These are phyloP conservation scores for Suillus paluster DNA, from an alignment of 768 basidiomycete genomes.

Conservation along the genomic window DNA sequence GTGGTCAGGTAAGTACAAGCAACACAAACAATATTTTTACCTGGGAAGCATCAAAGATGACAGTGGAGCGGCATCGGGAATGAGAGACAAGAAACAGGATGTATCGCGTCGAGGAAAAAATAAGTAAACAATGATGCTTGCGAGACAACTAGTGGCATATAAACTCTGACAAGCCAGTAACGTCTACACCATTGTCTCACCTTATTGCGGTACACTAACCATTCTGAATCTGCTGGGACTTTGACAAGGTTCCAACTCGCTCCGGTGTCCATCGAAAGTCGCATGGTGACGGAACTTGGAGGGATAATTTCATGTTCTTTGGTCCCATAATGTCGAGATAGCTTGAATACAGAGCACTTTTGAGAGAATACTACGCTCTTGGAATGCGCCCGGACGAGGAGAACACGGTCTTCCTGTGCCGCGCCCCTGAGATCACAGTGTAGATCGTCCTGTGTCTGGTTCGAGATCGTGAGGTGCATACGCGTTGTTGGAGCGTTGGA, in stretches of 20 bases:
- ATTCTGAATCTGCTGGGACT: conserved; percentile 51
- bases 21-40: conserved; percentile 39
- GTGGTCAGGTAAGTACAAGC: conserved; percentile 14
- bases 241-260: conserved; percentile 52
- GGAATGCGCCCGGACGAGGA: conserved; percentile 29
- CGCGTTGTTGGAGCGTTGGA: not conserved
- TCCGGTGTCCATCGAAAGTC: conserved; percentile 22
- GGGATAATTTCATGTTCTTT: conserved; percentile 21
- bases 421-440: conserved; percentile 19
- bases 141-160: conserved; percentile 45
- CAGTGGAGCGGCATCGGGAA: conserved; percentile 70
- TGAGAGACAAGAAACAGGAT: conserved; percentile 57
- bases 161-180: not conserved
- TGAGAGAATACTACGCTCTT: conserved; percentile 25
- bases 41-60: conserved; percentile 82
- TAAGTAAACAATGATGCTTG: conserved; percentile 50
- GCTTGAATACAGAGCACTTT: conserved; percentile 18
- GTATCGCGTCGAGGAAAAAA: conserved; percentile 64
- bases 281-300: conserved; percentile 22
- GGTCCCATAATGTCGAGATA: conserved; percentile 22
- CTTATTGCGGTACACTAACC: conserved; percentile 59
- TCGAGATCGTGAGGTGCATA: conserved; percentile 40
- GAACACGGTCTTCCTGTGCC: conserved; percentile 4
- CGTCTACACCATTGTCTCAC: conserved; percentile 38
- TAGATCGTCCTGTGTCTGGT: conserved; percentile 39